Evolutionary conservation across 371 early-diverging fungal species (phyloP).

Genomic region (Rhizopus sp.): DNA sequence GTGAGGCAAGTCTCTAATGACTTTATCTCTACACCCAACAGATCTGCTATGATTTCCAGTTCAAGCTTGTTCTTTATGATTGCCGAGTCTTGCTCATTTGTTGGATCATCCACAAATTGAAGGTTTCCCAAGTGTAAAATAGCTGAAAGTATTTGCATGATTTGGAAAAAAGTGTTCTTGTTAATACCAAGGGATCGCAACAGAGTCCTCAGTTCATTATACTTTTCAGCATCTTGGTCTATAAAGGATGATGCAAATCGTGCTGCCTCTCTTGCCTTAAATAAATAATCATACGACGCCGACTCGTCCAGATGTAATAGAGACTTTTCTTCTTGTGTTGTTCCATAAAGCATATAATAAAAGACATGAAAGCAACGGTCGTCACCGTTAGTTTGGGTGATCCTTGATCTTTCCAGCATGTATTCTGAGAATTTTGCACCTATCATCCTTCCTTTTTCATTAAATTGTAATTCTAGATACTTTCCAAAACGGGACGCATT

Average conservation of each 20-base stretch:
- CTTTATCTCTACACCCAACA: constrained; percentile 71
- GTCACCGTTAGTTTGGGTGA: constrained; percentile 48
- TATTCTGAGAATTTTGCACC: constrained; percentile 89
- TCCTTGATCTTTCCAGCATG: constrained; percentile 84
- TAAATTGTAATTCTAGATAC: constrained; percentile 91
- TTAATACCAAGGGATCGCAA: constrained; percentile 83
- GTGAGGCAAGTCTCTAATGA: constrained; percentile 57
- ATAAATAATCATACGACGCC: constrained; percentile 16
- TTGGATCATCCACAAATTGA: constrained; percentile 55
- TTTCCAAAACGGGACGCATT: constrained; percentile 91
- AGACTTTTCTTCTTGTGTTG: constrained; percentile 31
- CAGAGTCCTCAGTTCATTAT: constrained; percentile 67
- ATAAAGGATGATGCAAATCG: constrained; percentile 17
- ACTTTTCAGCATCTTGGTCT: constrained; percentile 51
- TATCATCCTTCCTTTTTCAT: constrained; percentile 78
- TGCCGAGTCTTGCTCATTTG: constrained; percentile 52
- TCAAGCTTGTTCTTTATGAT: constrained; percentile 56
- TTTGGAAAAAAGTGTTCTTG: constrained; percentile 64
- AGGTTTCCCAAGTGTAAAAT: constrained; percentile 79
- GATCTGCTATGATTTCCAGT: constrained; percentile 69
- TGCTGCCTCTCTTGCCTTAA: constrained; percentile 26
- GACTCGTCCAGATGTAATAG: constrained; percentile 18
- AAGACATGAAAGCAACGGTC: constrained; percentile 94
- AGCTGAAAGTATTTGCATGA: constrained; percentile 67
- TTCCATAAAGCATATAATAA: constrained; percentile 73